Conservation (phyloP, 2,329 filamentous ascomycete genomes). For the Penicillium sp. region DNA sequence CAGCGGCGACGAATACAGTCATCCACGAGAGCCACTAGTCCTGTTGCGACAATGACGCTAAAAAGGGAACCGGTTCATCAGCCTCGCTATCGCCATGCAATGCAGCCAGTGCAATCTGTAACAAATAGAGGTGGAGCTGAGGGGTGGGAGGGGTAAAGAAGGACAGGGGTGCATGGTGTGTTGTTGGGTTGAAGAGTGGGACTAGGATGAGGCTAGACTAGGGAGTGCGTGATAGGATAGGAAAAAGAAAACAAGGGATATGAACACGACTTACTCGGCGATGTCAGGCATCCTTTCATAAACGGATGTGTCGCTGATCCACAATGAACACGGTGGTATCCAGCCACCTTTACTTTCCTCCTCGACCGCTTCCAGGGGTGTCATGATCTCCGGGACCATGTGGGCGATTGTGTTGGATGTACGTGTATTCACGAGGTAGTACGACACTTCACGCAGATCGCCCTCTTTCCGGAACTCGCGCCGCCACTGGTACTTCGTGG, state of each 20-base stretch:
- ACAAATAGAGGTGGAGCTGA: neutral
- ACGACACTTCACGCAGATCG: slow-evolving; percentile 65
- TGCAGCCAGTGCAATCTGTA: neutral
- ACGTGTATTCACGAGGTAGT: slow-evolving; percentile 73
- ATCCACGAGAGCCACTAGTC: slow-evolving; percentile 82
- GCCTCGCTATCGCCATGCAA: slow-evolving; percentile 6
- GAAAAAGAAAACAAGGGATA: neutral
- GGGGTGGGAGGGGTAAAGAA: neutral
- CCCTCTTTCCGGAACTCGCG: slow-evolving; percentile 69
- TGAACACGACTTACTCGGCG: slow-evolving; percentile 69
- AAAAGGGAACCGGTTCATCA: slow-evolving; percentile 5
- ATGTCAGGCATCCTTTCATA: slow-evolving; percentile 73
- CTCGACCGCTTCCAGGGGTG: slow-evolving; percentile 66
- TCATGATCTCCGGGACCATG: slow-evolving; percentile 77
- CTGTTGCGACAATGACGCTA: slow-evolving; percentile 87
- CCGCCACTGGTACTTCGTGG: slow-evolving; percentile 79
- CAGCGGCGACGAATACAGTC: slow-evolving; percentile 84
- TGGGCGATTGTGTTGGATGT: slow-evolving; percentile 70
- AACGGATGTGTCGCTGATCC: slow-evolving; percentile 75
- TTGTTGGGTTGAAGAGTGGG: neutral
- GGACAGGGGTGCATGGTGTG: neutral
- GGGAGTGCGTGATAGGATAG: neutral
- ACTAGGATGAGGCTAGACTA: neutral
- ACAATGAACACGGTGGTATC: slow-evolving; percentile 87
- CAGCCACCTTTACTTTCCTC: slow-evolving; percentile 81